Evolutionary conservation across 176 grass and related monocot genomes (phyloP).

Genomic region (Oryza glaberrima): DNA sequence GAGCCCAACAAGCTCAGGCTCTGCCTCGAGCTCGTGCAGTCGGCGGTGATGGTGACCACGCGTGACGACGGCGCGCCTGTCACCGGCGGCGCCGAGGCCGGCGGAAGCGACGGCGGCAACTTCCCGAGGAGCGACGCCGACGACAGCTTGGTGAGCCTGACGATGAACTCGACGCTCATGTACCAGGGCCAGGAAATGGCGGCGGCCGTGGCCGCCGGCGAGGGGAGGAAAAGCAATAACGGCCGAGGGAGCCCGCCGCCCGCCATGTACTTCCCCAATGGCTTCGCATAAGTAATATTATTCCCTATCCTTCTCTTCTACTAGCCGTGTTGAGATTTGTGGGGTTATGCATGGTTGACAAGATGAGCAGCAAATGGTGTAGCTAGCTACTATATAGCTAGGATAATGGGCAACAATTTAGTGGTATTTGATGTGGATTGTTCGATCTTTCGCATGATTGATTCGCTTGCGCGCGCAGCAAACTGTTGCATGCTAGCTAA

Average conservation of each 20-base stretch:
- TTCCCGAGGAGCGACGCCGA: constrained; percentile 50
- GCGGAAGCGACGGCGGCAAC: constrained; percentile 40
- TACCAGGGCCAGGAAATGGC: constrained; percentile 74
- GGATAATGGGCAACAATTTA: constrained; percentile 18
- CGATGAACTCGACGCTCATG: constrained; percentile 82
- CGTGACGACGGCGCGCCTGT: constrained; percentile 61
- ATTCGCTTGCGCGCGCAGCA: background rate
- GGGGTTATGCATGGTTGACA: background rate
- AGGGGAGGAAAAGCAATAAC: constrained; percentile 53
- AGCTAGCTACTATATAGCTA: constrained; percentile 32
- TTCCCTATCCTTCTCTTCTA: background rate
- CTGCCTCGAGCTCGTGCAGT: constrained; percentile 97
- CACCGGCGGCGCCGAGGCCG: constrained; percentile 17
- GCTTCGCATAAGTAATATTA: constrained; percentile 53
- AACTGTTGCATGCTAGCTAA: constrained; percentile 29
- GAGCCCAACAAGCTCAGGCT: constrained; percentile 97
- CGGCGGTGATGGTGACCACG: constrained; percentile 80
- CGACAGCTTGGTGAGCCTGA: constrained; percentile 85
- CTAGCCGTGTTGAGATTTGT: background rate
- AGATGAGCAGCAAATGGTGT: constrained; percentile 1
- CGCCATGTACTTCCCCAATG: constrained; percentile 71
- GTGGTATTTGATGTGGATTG: constrained; percentile 49
- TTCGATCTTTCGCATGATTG: constrained; percentile 38
- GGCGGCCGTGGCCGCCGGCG: constrained; percentile 26
- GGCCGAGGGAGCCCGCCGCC: constrained; percentile 61